Evolutionary conservation across 2,329 filamentous ascomycete species (phyloP), one percentile per base, ranked within the genome.

Genomic region (Dactylellina leptospora): DNA sequence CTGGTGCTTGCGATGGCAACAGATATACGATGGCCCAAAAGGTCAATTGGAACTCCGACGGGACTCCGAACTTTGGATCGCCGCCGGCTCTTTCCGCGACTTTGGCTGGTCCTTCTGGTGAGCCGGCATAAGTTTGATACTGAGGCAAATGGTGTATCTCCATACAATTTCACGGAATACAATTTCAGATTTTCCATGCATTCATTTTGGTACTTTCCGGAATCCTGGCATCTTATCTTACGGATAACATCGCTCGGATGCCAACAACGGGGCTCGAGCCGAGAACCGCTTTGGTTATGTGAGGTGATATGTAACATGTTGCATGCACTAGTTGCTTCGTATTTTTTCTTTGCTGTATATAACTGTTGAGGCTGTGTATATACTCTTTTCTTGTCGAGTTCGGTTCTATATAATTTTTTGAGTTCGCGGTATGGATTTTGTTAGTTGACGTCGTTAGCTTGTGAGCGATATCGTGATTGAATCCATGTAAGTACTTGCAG

Each of bases 1-100:
- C 77, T 0, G 85, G 85, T 0, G 81, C 82, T 0, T 87, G 85
- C 61, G 84, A 85, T 66, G 80, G 82, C 1, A 83, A 80, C 3
- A 78, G 85, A 38, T 86, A 86, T 72, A 84, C 85, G 0, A 84
- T 84, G 79, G 83, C 82, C 0, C 82, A 85, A 76, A 81, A 81
- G 22, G 76, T 87, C 23, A 82, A 82, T 20, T 83, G 81, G 74
- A 83, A 84, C 45, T 78, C 80, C 0, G 81, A 86, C 70, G 84
- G 84, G 0, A 81, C 81, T 0, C 85, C 84, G 1, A 82, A 84
- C 75, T 85, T 86, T 77, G 85, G 84, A 1, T 72, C 77, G 10
- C 75, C 78, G 3, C 69, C 73, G 22, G 73, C 75, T 2, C 62
- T 80, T 53, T 79, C 78, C 0, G 78, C 79, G 3, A 76, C 74